These are phyloP conservation scores for Cornus controversa DNA, from an alignment of 148 eudicot species.

Conservation along the genomic window DNA sequence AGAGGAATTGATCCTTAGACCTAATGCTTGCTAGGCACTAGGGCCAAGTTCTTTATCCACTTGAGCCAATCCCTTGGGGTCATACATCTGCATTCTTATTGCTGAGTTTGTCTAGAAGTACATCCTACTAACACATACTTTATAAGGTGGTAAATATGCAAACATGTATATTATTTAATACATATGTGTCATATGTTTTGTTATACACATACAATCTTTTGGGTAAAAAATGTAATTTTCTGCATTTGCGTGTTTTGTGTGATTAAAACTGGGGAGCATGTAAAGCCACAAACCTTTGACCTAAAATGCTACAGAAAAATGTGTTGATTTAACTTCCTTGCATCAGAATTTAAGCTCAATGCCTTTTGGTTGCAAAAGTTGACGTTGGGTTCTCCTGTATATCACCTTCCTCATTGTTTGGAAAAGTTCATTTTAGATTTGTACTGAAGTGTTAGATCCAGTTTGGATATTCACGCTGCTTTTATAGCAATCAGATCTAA, in stretches of 20 bases:
- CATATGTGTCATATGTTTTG: not conserved
- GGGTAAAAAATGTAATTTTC: not conserved
- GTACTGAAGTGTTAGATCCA: not conserved
- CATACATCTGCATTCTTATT: not conserved
- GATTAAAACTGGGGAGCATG: not conserved
- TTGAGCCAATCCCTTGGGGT: too few species aligned
- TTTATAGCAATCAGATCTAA: not conserved
- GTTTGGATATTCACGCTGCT: slow-evolving; percentile 2
- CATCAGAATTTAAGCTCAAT: not conserved
- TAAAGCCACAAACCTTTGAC: not conserved
- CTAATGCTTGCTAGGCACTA: too few species aligned
- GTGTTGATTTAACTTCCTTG: not conserved
- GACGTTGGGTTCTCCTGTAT: not conserved
- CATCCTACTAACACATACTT: not conserved
- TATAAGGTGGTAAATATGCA: not conserved
- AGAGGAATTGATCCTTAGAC: too few species aligned
- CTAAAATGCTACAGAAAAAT: not conserved
- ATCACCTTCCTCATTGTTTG: slow-evolving; percentile 6
- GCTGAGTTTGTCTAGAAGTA: not conserved
- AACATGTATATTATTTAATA: not conserved
- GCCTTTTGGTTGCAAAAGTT: not conserved
- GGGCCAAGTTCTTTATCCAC: too few species aligned
- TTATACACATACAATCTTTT: not conserved
- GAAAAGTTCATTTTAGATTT: not conserved
- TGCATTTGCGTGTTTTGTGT: not conserved